Percentiles rank a stretch among this genome's conserved stretches.
phyloP scores from a whole-genome alignment of 2,329 filamentous ascomycete species.

The Byssochlamys sp. region DNA sequence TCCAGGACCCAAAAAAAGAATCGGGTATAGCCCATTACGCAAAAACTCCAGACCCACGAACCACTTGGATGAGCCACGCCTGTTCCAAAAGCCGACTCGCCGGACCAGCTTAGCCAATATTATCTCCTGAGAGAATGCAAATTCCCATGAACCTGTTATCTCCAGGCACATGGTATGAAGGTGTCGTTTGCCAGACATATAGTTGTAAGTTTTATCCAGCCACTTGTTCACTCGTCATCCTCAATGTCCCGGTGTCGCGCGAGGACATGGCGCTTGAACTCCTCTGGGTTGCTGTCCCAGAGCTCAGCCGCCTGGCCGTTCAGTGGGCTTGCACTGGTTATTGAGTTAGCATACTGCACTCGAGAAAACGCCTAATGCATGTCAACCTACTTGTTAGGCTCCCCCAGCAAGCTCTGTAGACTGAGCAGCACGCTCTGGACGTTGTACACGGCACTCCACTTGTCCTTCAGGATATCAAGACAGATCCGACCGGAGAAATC shows the following conservation, averaged over 20 bases:
- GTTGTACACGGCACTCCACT: constrained; percentile 97
- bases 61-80: background rate
- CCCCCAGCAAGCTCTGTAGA: constrained; percentile 85
- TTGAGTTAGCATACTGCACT: constrained; percentile 1
- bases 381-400: constrained; percentile 82
- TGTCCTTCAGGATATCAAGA: constrained; percentile 95
- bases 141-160: background rate
- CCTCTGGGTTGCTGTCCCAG: constrained; percentile 78
- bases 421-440: constrained; percentile 87
- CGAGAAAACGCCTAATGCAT: background rate
- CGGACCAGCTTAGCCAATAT: background rate
- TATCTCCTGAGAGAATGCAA: constrained; percentile 3
- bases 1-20: background rate
- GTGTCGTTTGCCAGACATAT: background rate
- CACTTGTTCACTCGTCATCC: constrained; percentile 28
- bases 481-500: constrained; percentile 96
- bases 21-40: background rate
- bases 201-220: background rate
- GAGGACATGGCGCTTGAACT: constrained; percentile 71
- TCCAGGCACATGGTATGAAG: background rate
- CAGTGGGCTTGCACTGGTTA: constrained; percentile 69
- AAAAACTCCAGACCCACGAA: constrained; percentile 6
- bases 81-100: background rate
- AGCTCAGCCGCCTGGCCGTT: constrained; percentile 94
- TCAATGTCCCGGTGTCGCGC: constrained; percentile 52